These are phyloP conservation scores for Fusarium pseudograminearum DNA, from an alignment of 2,329 filamentous ascomycete genomes.

Conservation along the genomic window DNA sequence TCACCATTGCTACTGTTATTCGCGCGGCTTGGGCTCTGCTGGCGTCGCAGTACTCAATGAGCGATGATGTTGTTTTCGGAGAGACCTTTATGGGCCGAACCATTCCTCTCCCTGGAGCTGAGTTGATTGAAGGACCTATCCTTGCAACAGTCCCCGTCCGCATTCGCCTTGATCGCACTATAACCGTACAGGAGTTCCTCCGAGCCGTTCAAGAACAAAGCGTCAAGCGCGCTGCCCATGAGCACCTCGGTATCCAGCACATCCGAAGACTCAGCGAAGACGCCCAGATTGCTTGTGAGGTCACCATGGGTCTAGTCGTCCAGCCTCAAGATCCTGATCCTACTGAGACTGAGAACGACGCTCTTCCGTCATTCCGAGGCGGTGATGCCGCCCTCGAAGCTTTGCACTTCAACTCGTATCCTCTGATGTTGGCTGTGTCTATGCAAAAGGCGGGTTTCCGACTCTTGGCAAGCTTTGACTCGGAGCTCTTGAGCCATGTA, in stretches of 20 bases:
- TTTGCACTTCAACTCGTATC: slow-evolving; percentile 68
- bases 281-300: slow-evolving; percentile 66
- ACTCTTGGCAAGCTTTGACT: slow-evolving; percentile 72
- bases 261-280: slow-evolving; percentile 59
- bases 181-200: slow-evolving; percentile 43
- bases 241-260: slow-evolving; percentile 52
- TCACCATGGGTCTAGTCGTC: slow-evolving; percentile 64
- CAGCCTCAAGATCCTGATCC: slow-evolving; percentile 56
- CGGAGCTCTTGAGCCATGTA: slow-evolving; percentile 62
- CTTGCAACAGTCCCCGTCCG: slow-evolving; percentile 46
- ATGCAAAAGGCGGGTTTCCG: slow-evolving; percentile 65
- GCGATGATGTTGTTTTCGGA: slow-evolving; percentile 49
- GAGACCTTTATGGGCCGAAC: slow-evolving; percentile 49
- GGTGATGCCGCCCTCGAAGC: slow-evolving; percentile 69
- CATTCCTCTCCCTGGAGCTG: slow-evolving; percentile 46
- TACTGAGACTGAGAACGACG: slow-evolving; percentile 21
- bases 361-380: slow-evolving; percentile 60
- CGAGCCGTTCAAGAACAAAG: slow-evolving; percentile 47
- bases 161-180: slow-evolving; percentile 42
- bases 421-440: slow-evolving; percentile 73
- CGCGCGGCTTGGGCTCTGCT: slow-evolving; percentile 49
- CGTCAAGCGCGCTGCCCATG: slow-evolving; percentile 45
- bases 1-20: slow-evolving; percentile 45
- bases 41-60: slow-evolving; percentile 46
- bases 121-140: slow-evolving; percentile 49